Evolutionary conservation across 78 protist species (phyloP).

Genomic region (Dictyostelium intermedium): DNA sequence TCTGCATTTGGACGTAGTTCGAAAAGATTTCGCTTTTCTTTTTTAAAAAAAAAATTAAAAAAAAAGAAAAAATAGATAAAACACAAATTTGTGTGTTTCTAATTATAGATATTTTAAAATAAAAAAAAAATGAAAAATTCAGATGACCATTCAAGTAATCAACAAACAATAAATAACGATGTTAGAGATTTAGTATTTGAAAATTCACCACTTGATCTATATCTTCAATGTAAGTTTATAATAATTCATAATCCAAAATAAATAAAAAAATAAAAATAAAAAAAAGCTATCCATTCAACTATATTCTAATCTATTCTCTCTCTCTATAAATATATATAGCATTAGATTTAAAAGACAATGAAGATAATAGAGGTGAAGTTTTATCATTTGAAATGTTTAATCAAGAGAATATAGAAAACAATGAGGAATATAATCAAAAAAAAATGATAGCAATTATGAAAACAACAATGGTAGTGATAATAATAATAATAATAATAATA

Average conservation of each 20-base stretch:
- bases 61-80: no score
- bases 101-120: background rate
- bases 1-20: background rate
- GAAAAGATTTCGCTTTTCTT: background rate
- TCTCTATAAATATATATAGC: background rate
- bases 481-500: background rate
- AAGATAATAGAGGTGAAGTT: slow-evolving; percentile 11
- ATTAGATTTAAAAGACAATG: background rate
- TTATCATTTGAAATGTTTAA: slow-evolving; percentile 9
- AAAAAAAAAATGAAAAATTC: background rate
- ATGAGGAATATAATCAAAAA: background rate
- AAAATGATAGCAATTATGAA: background rate
- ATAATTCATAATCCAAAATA: background rate
- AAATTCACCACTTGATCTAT: slow-evolving; percentile 40
- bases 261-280: background rate
- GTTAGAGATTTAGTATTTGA: slow-evolving; percentile 19
- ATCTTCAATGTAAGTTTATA: slow-evolving; percentile 18
- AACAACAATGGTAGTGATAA: no score
- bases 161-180: background rate
- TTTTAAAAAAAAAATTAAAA: no score
- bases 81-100: background rate
- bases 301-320: background rate
- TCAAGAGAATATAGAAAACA: background rate
- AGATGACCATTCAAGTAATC: background rate
- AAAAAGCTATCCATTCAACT: background rate